Base-by-base conservation (phyloP, 306 rosid species). In the Vicia villosa region DNA sequence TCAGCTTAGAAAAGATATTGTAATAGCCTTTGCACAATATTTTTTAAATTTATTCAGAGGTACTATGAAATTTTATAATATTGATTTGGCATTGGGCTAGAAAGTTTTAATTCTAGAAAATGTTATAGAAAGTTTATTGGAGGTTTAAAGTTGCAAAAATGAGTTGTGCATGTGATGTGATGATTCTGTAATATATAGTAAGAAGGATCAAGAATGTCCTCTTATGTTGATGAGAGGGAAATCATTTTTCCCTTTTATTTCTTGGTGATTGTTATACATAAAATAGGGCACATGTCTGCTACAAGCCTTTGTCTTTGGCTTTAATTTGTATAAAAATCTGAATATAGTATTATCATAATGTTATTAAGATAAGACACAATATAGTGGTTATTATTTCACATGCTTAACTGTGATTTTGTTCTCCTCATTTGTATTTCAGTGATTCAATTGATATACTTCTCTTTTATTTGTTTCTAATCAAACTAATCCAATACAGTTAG, bases 191-290 rank as follows among this genome's bases (percentile, higher is more conserved):
- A 64, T 80, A 21, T 78, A 64, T 49, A 17, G 36, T 58, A 63
- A 30, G 69, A 28, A 57, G 20, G 59, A 36, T 38, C 38, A 64
- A 71, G 85, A 83, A 83, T 72, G 71, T 76, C 82, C 79, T 76
- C 74, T 80, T 8, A 34, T 28, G 36, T 52, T 54, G 70, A 36
- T 43, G 22, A 41, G 26, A 46, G 73, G 63, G 38, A 32, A 64
- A 64, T 17, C 5, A 57, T 65, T 38, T 41, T 26, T 49, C 2
- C 6, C 12, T 42, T 37, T 37, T 50, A 15, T 17, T 43, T 52
- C 58, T 38, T 59, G 65, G 61, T 72, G 74, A 51, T 63, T 77
- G 82, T 79, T 70, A 57, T 66, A 69, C 56, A 68, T 74, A 51
- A 74, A 46, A 71, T 69, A 70, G 80, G 69, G 59, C 78, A 22